These are phyloP conservation scores for Saksenaea oblongispora DNA, from an alignment of 371 early-diverging fungal genomes.

Conservation along the genomic window DNA sequence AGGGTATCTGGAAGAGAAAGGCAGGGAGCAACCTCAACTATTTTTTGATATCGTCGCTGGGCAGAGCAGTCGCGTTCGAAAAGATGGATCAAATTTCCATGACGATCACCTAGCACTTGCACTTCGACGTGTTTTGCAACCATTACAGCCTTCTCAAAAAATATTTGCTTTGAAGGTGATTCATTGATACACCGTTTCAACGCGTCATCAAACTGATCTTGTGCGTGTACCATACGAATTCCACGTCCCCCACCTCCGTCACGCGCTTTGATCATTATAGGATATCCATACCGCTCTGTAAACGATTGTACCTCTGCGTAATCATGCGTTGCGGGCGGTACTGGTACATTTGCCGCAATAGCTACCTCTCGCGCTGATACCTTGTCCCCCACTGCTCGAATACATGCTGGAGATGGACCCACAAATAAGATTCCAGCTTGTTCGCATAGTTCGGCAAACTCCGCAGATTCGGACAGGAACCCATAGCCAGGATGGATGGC, in stretches of 20 bases:
- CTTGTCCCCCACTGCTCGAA: conserved; percentile 95
- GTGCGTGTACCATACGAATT: conserved; percentile 66
- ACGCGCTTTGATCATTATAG: conserved; percentile 86
- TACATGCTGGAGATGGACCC: conserved; percentile 77
- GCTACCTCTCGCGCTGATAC: conserved; percentile 55
- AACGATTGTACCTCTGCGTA: conserved; percentile 24
- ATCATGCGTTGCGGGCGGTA: conserved; percentile 34
- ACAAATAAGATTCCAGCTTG: conserved; percentile 74
- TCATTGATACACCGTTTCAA: conserved; percentile 37
- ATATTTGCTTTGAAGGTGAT: conserved; percentile 41
- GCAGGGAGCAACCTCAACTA: conserved; percentile 62
- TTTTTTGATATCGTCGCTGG: conserved; percentile 86
- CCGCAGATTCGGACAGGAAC: conserved; percentile 81
- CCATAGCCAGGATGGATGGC: conserved; percentile 93
- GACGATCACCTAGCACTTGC: conserved; percentile 77
- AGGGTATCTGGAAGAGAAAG: conserved; percentile 23
- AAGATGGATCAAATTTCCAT: conserved; percentile 75
- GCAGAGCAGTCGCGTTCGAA: conserved; percentile 88
- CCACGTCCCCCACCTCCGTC: conserved; percentile 93
- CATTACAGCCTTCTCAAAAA: conserved; percentile 85
- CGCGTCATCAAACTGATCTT: conserved; percentile 21
- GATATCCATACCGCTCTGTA: conserved; percentile 59
- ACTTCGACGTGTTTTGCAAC: conserved; percentile 90
- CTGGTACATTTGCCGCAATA: conserved; percentile 30
- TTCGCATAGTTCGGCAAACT: conserved; percentile 72